Conservation (phyloP, 805 yeast species). For the Lipomyces yamadae region DNA sequence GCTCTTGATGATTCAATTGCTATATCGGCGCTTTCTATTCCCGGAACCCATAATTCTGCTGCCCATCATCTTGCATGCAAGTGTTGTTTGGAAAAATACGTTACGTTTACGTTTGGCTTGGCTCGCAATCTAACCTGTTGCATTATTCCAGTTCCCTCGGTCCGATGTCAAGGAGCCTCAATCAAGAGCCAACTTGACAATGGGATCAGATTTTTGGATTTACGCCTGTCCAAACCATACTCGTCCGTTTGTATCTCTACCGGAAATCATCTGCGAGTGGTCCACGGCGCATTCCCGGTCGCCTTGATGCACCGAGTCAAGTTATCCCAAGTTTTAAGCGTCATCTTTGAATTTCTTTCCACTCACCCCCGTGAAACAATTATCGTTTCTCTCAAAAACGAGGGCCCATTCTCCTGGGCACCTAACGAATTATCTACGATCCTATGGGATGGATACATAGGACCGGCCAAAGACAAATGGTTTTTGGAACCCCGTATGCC, state of each 20-base stretch:
- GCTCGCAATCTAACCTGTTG: neutral
- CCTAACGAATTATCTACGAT: slow-evolving; percentile 64
- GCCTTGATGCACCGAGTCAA: slow-evolving; percentile 61
- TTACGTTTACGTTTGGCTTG: neutral
- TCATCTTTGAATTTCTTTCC: slow-evolving; percentile 62
- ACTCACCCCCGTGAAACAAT: slow-evolving; percentile 63
- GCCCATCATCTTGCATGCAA: slow-evolving; percentile 64
- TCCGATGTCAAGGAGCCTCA: slow-evolving; percentile 71
- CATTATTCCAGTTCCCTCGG: slow-evolving; percentile 58
- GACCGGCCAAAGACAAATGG: slow-evolving; percentile 60
- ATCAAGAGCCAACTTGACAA: slow-evolving; percentile 65
- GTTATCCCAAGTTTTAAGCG: slow-evolving; percentile 58
- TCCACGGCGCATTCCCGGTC: slow-evolving; percentile 79
- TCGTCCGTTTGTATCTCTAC: slow-evolving; percentile 50
- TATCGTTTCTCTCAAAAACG: slow-evolving; percentile 71
- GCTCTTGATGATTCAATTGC: slow-evolving; percentile 57
- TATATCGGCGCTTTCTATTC: slow-evolving; percentile 63
- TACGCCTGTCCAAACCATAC: slow-evolving; percentile 65
- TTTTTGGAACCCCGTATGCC: slow-evolving; percentile 63
- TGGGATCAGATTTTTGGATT: slow-evolving; percentile 77
- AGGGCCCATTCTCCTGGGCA: slow-evolving; percentile 71
- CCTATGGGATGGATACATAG: slow-evolving; percentile 63
- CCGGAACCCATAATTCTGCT: slow-evolving; percentile 87
- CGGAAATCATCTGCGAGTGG: slow-evolving; percentile 61
- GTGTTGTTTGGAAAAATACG: slow-evolving; percentile 8